phyloP scores from a whole-genome alignment of 2,329 filamentous ascomycete species.

The Colletotrichum incanum region DNA sequence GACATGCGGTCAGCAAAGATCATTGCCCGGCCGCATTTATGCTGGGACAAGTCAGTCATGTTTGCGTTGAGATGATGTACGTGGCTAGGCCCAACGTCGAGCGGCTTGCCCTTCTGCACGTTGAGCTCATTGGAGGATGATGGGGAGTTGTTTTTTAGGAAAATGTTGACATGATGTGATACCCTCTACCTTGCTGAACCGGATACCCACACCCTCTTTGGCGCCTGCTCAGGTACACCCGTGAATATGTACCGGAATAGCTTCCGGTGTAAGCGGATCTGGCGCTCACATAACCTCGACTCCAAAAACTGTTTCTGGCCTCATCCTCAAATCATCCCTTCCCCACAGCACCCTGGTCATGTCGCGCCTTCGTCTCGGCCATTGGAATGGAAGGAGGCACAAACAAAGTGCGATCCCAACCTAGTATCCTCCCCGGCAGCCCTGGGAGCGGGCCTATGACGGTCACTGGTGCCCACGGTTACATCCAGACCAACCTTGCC shows the following conservation, averaged over 20 bases:
- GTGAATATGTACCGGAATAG: constrained; percentile 1
- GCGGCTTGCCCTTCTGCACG: neutral
- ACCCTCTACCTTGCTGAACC: neutral
- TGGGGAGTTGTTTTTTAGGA: neutral
- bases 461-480: constrained; percentile 7
- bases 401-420: constrained; percentile 3
- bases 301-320: constrained; percentile 3
- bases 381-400: neutral
- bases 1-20: neutral
- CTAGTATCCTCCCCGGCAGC: constrained; percentile 21
- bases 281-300: constrained; percentile 27
- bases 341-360: constrained; percentile 5
- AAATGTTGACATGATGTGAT: neutral
- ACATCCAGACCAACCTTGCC: constrained; percentile 24
- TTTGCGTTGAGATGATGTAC: neutral
- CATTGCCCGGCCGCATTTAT: neutral
- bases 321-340: constrained; percentile 27
- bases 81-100: neutral
- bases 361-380: neutral
- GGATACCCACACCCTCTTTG: neutral
- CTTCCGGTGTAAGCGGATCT: constrained; percentile 22
- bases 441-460: constrained; percentile 18
- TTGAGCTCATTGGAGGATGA: neutral
- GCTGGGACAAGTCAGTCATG: neutral
- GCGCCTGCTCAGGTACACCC: constrained; percentile 22